Base-by-base conservation (phyloP, 163 green algal species). In the Chloromonas sp. region DNA sequence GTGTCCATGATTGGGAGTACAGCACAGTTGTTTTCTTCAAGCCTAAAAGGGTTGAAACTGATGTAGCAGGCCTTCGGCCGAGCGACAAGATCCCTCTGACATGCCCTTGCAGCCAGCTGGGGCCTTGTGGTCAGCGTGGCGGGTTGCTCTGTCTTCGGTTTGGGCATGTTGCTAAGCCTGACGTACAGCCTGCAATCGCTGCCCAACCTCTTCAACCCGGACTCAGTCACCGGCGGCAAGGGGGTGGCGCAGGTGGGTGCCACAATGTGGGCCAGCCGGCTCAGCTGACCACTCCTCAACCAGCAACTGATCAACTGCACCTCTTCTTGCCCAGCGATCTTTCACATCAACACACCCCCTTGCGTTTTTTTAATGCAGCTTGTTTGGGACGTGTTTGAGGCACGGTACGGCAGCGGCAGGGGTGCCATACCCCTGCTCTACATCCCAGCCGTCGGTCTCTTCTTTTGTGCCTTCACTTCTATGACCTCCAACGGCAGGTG, bases 141-240 rank as follows among this genome's bases (percentile, higher is more conserved):
- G 1, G 77, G 62, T n/a, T 89, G 83, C 3, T 86, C 85, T 36
- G 36, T 89, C 1, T 79, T 87, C 79, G 91, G 91, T 58, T 88
- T 89, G 1, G 80, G 70, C 60, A 89, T 91, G 83, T 66, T 94
- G 15, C 81, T 93, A 2, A 80, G 82, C n/a, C 82, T 94, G 15
- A 90, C 86, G n/a, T 92, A 92, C 85, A 86, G 81, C 86, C 90
- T 94, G 60, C 91, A 92, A 88, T 90, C 86, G 36, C 60, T 85
- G 84, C 81, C 61, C 70, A 85, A 62, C 71, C 3, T 87, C 3
- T 66, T 87, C 0, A 61, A 81, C 15, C 2, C 70, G 0, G 79
- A 86, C 76, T 87, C 77, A 11, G 88, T 60, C 77, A 91, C 83
- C 1, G 89, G 84, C 8, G 81, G 60, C 60, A 8, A 77, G 1